Evolutionary conservation across 2,329 filamentous ascomycete genomes (phyloP).

Genomic region (Penicillium sp.): DNA sequence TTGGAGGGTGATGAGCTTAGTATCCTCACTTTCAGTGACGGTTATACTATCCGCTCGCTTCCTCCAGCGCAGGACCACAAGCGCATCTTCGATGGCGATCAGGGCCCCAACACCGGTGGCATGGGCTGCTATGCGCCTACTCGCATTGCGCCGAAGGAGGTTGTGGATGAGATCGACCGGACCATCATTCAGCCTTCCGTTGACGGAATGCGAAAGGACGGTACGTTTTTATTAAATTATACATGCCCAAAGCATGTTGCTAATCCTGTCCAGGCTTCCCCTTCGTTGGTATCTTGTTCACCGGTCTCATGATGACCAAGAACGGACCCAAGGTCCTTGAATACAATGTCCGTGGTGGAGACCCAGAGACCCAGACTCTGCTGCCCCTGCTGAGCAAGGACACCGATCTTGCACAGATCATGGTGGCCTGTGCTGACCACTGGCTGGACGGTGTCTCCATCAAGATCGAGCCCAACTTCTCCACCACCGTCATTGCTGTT

Average conservation of each 20-base stretch:
- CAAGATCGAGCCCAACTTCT: constrained; percentile 67
- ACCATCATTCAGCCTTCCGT: constrained; percentile 88
- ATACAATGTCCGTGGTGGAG: constrained; percentile 91
- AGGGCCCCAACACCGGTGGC: constrained; percentile 89
- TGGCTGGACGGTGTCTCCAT: constrained; percentile 69
- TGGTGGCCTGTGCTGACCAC: constrained; percentile 78
- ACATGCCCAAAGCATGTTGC: constrained; percentile 62
- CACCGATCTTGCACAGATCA: constrained; percentile 81
- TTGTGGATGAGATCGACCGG: constrained; percentile 74
- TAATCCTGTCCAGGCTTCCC: constrained; percentile 34
- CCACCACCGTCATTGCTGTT: constrained; percentile 90
- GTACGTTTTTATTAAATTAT: constrained; percentile 58
- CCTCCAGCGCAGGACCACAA: constrained; percentile 97
- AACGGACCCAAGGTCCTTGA: constrained; percentile 78
- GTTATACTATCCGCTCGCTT: constrained; percentile 75
- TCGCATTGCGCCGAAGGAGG: constrained; percentile 68
- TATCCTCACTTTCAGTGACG: constrained; percentile 88
- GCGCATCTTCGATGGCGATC: constrained; percentile 84
- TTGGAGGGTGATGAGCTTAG: constrained; percentile 88
- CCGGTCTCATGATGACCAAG: constrained; percentile 86
- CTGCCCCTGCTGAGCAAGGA: constrained; percentile 73
- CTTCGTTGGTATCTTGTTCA: constrained; percentile 47
- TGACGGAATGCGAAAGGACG: constrained; percentile 79
- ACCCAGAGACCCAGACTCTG: constrained; percentile 87
- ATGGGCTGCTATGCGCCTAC: constrained; percentile 99